These are phyloP conservation scores for Catenaria anguillulae DNA, from an alignment of 371 early-diverging fungal species.

Conservation along the genomic window DNA sequence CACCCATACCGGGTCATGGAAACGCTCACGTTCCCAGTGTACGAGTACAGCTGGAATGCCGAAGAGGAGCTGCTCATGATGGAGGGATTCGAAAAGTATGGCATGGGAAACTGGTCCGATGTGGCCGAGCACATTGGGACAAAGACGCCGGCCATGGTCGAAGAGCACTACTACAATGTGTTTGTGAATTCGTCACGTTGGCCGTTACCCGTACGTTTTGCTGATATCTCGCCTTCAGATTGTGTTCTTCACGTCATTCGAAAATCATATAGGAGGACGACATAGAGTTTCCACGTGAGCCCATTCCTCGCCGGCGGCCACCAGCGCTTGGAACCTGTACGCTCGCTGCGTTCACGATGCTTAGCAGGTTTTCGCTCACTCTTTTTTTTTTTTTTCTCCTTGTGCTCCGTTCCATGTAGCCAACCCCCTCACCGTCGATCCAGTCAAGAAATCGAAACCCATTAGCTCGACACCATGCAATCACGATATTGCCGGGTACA, in stretches of 20 bases:
- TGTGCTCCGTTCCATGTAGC: slow-evolving; percentile 2
- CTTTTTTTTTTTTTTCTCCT: too few species aligned
- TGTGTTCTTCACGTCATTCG: background rate
- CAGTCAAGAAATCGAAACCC: slow-evolving; percentile 24
- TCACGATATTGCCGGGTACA: slow-evolving; percentile 91
- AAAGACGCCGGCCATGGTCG: slow-evolving; percentile 73
- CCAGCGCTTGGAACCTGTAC: slow-evolving; percentile 10
- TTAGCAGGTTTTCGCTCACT: background rate
- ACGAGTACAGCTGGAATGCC: slow-evolving; percentile 81
- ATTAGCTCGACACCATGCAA: slow-evolving; percentile 75
- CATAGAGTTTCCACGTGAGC: slow-evolving; percentile 29
- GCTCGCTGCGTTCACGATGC: too few species aligned
- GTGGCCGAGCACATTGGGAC: slow-evolving; percentile 85
- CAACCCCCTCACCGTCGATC: slow-evolving; percentile 21
- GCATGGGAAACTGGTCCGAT: slow-evolving; percentile 96
- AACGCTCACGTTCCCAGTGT: slow-evolving; percentile 71
- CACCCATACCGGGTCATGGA: slow-evolving; percentile 83
- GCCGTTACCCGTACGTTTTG: slow-evolving; percentile 55
- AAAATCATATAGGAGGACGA: slow-evolving; percentile 29
- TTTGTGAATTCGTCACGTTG: slow-evolving; percentile 58
- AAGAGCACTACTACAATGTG: slow-evolving; percentile 75
- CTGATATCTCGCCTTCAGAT: background rate
- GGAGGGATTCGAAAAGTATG: slow-evolving; percentile 80
- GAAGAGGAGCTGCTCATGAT: slow-evolving; percentile 93
- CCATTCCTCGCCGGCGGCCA: slow-evolving; percentile 22